Evolutionary conservation across 2,329 filamentous ascomycete species (phyloP).

Genomic region (Aureobasidium namibiae): DNA sequence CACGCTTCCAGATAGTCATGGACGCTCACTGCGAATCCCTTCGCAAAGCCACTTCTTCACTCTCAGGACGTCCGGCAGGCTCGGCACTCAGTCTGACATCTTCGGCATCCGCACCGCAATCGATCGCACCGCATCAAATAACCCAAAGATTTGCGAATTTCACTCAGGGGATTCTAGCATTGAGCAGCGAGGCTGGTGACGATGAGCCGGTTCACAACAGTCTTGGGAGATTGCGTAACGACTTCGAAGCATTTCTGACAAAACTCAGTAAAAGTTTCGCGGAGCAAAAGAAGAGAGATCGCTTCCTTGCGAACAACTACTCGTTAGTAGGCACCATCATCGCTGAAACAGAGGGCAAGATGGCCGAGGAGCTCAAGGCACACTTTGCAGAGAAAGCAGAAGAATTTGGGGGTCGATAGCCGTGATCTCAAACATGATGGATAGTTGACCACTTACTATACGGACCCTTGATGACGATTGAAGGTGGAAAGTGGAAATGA

Average conservation of each 20-base stretch:
- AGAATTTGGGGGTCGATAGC: slow-evolving; percentile 10
- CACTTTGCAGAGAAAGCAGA: slow-evolving; percentile 60
- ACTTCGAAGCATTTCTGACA: slow-evolving; percentile 75
- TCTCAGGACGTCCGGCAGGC: slow-evolving; percentile 42
- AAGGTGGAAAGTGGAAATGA: not conserved
- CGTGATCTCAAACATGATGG: not conserved
- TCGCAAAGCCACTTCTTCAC: slow-evolving; percentile 45
- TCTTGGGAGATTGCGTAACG: slow-evolving; percentile 64
- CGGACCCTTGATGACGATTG: not conserved
- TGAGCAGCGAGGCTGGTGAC: slow-evolving; percentile 86
- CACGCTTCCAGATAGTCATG: slow-evolving; percentile 88
- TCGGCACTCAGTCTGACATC: slow-evolving; percentile 48
- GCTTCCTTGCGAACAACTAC: slow-evolving; percentile 95
- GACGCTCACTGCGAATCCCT: slow-evolving; percentile 87
- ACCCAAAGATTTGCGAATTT: slow-evolving; percentile 96
- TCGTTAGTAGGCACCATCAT: slow-evolving; percentile 91
- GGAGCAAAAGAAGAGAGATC: slow-evolving; percentile 71
- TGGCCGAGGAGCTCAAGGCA: slow-evolving; percentile 64
- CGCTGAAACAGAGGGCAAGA: slow-evolving; percentile 58
- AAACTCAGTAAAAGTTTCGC: slow-evolving; percentile 68
- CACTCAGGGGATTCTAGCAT: slow-evolving; percentile 69
- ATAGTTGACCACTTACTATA: not conserved
- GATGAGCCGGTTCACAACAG: slow-evolving; percentile 87
- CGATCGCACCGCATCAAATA: slow-evolving; percentile 78
- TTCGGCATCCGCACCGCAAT: slow-evolving; percentile 52